phyloP scores from a whole-genome alignment of 1,284 basidiomycete genomes.

The Psilocybe mexicana region DNA sequence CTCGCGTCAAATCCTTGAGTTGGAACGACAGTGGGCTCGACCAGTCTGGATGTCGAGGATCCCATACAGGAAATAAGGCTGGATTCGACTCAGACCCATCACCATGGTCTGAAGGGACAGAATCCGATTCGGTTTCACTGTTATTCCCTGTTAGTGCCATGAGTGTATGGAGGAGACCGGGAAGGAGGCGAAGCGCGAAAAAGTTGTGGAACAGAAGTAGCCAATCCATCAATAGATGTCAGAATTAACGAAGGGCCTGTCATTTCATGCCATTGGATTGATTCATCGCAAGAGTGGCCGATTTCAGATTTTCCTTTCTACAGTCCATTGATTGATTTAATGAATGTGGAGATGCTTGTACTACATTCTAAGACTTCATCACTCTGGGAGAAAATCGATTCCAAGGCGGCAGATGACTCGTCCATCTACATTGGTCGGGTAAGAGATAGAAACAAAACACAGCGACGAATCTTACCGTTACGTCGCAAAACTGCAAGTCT shows the following conservation, averaged over 20 bases:
- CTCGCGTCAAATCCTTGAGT: slow-evolving; percentile 6
- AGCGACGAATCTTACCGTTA: slow-evolving; percentile 47
- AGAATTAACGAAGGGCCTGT: background rate
- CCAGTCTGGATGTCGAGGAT: background rate
- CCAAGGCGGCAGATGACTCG: slow-evolving; percentile 56
- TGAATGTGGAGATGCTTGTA: slow-evolving; percentile 58
- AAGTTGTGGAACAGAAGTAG: background rate
- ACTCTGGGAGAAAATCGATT: slow-evolving; percentile 62
- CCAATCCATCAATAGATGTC: background rate
- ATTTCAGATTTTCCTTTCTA: slow-evolving; percentile 30
- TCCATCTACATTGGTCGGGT: slow-evolving; percentile 42
- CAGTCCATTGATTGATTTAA: slow-evolving; percentile 61
- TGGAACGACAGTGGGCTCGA: background rate
- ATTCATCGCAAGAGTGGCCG: background rate
- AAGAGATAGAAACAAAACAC: slow-evolving; percentile 14
- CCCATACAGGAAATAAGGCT: background rate
- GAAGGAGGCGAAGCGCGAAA: background rate
- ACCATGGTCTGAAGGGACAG: background rate
- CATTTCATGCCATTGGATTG: background rate
- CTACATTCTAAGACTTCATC: slow-evolving; percentile 56
- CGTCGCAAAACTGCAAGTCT: slow-evolving; percentile 61
- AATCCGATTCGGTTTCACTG: slow-evolving; percentile 23
- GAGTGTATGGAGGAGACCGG: background rate
- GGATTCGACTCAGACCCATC: background rate
- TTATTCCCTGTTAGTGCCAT: slow-evolving; percentile 15